Conservation (phyloP, 2,329 filamentous ascomycete species). For the Aspergillus brasiliensis region DNA sequence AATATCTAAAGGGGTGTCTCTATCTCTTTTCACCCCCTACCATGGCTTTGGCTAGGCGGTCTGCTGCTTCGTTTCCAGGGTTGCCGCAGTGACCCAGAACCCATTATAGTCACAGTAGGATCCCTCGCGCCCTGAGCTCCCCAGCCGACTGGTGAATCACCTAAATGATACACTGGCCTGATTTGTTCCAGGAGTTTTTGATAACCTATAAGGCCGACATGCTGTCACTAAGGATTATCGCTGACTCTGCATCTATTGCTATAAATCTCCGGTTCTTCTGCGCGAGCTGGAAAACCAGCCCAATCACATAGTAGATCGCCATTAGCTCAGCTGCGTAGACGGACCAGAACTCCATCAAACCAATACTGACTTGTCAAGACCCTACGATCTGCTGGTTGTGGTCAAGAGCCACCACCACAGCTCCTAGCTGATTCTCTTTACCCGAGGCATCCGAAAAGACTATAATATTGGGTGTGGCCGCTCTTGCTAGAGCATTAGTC, state of each 20-base stretch:
- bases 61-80: slow-evolving; percentile 8
- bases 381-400: slow-evolving; percentile 7
- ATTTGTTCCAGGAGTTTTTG: slow-evolving; percentile 19
- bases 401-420: slow-evolving; percentile 15
- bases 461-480: slow-evolving; percentile 14
- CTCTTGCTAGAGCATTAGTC: background rate
- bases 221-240: slow-evolving; percentile 22
- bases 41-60: slow-evolving; percentile 10
- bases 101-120: slow-evolving; percentile 17
- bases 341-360: slow-evolving; percentile 16
- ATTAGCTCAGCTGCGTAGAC: slow-evolving; percentile 20
- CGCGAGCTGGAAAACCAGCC: slow-evolving; percentile 1
- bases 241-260: background rate
- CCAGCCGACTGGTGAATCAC: slow-evolving; percentile 19
- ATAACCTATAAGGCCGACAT: slow-evolving; percentile 23
- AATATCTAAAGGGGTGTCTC: slow-evolving; percentile 13
- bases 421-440: slow-evolving; percentile 14
- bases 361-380: slow-evolving; percentile 14
- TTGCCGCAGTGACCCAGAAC: slow-evolving; percentile 6
- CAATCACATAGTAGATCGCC: slow-evolving; percentile 16
- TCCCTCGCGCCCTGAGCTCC: slow-evolving; percentile 10
- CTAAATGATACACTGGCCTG: slow-evolving; percentile 22
- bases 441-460: slow-evolving; percentile 26
- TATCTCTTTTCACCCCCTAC: slow-evolving; percentile 4
- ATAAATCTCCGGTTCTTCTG: no score